These are phyloP conservation scores for Furcasterigmium furcatum DNA, from an alignment of 2,329 filamentous ascomycete species.

Conservation along the genomic window DNA sequence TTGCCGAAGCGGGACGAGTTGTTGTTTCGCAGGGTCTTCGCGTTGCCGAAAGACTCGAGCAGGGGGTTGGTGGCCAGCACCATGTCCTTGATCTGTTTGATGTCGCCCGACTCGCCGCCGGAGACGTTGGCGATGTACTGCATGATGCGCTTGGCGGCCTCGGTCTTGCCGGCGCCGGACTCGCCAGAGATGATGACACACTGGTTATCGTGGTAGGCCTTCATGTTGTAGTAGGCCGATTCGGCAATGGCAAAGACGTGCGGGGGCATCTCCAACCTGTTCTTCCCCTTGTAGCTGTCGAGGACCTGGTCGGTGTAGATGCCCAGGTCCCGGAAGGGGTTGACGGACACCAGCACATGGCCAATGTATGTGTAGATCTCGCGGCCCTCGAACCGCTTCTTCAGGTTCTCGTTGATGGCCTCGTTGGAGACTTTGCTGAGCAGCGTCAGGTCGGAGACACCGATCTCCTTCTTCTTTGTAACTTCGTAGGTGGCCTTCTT, in stretches of 20 bases:
- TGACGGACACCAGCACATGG: slow-evolving; percentile 98
- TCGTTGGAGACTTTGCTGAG: slow-evolving; percentile 99
- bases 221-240: slow-evolving; percentile 98
- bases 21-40: slow-evolving; percentile 96
- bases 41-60: slow-evolving; percentile 96
- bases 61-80: slow-evolving; percentile 96
- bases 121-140: slow-evolving; percentile 99
- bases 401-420: slow-evolving; percentile 98
- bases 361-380: slow-evolving; percentile 99
- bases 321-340: slow-evolving; percentile 93
- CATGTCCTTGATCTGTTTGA: slow-evolving; percentile 98
- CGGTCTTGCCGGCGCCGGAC: slow-evolving; percentile 96
- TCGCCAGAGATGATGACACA: slow-evolving; percentile 99
- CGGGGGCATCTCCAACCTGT: slow-evolving; percentile 88
- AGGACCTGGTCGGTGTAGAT: slow-evolving; percentile 97
- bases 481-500: slow-evolving; percentile 96
- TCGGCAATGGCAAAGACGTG: slow-evolving; percentile 98
- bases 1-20: slow-evolving; percentile 99
- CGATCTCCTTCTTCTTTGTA: slow-evolving; percentile 98
- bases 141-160: slow-evolving; percentile 98
- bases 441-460: slow-evolving; percentile 93
- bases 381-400: slow-evolving; percentile 94
- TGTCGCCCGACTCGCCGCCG: slow-evolving; percentile 77
- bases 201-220: slow-evolving; percentile 97
- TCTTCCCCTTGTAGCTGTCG: slow-evolving; percentile 93